Base-by-base conservation (phyloP, 805 yeast genomes). In the Tetrapisispora arboricola region DNA sequence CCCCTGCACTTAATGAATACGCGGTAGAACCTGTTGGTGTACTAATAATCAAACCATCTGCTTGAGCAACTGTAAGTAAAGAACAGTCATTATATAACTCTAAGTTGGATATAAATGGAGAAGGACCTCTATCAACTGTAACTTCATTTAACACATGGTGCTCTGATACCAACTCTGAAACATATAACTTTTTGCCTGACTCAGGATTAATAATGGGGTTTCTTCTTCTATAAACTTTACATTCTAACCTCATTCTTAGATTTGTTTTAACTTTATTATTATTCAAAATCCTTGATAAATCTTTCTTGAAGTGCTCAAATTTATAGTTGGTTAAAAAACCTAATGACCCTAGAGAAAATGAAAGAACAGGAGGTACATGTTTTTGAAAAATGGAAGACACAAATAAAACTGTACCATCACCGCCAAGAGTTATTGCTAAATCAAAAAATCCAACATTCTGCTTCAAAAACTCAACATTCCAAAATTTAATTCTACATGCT, bases 21-120 rank as follows among this genome's bases (percentile, higher is more conserved):
- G 97, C 97, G 0, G 97, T 90, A 2, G 96, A 86, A 0, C 96
- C 96, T 0, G 96, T 87, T 3, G 96, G 96, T 0, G 96, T 87
- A 1, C 95, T 94, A 26, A 88, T 72, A 42, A 90, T 88, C 15
- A 88, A 66, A 0, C 96, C 96, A 62, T 88, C 96, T 1, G 96
- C 96, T 60, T 86, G 95, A 1, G 94, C 92, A 19, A 84, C 81
- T 0, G 97, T 88, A 42, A 88, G 66, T 25, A 87, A 65, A 10
- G 84, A 76, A 20, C 83, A 86, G 60, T 90, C 92, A 3, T 96
- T 95, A 52, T 83, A 88, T 20, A 90, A 64, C 55, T 90, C 96
- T 43, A 90, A 69, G 74, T 81, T 83, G 0, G 96, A 83, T 8
- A 88, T 84, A 65, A 79, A 87, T 0, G 97, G 95, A 25, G 88